A percentile compares a stretch with the other conserved stretches of the same genome.
Evolutionary conservation across 768 basidiomycete species (phyloP).

Genomic region (Lanmaoa rubissima): DNA sequence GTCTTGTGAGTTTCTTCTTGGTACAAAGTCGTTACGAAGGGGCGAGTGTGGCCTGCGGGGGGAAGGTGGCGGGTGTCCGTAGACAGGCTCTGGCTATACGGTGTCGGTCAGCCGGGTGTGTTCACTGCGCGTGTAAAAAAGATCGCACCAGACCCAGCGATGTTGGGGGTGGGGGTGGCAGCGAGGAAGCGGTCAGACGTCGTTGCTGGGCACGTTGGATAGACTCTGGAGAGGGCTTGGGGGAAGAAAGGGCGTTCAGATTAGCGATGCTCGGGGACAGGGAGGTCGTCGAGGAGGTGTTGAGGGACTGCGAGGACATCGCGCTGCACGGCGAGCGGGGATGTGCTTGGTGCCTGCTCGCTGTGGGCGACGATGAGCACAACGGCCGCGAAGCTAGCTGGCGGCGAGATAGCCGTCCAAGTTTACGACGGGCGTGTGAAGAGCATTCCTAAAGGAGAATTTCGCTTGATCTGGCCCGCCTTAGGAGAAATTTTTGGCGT

Average conservation of each 20-base stretch:
- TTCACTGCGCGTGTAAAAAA: background rate
- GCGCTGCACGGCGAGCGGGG: slow-evolving; percentile 17
- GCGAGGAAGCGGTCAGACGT: slow-evolving; percentile 36
- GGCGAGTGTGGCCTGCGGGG: slow-evolving; percentile 64
- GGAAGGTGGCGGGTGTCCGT: slow-evolving; percentile 33
- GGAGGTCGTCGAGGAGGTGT: slow-evolving; percentile 34
- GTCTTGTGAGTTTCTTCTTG: slow-evolving; percentile 49
- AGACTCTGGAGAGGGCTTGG: slow-evolving; percentile 21
- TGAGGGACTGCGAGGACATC: slow-evolving; percentile 31
- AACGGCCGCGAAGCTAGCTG: slow-evolving; percentile 9
- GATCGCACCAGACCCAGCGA: slow-evolving; percentile 40
- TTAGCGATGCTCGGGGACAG: slow-evolving; percentile 33
- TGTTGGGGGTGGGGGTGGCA: slow-evolving; percentile 41
- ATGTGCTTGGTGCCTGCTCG: slow-evolving; percentile 25
- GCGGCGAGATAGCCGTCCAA: slow-evolving; percentile 15
- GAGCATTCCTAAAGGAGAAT: slow-evolving; percentile 14
- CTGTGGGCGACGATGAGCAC: slow-evolving; percentile 29
- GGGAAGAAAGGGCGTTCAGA: slow-evolving; percentile 32
- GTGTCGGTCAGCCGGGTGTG: slow-evolving; percentile 9
- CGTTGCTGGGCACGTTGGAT: slow-evolving; percentile 31
- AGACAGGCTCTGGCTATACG: slow-evolving; percentile 45
- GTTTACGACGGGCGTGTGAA: slow-evolving; percentile 22
- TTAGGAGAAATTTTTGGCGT: slow-evolving; percentile 27
- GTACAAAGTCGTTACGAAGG: slow-evolving; percentile 60
- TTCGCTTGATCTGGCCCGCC: background rate